These are phyloP conservation scores for Rhodotorula sp. DNA, from an alignment of 1,284 basidiomycete genomes.

Conservation along the genomic window DNA sequence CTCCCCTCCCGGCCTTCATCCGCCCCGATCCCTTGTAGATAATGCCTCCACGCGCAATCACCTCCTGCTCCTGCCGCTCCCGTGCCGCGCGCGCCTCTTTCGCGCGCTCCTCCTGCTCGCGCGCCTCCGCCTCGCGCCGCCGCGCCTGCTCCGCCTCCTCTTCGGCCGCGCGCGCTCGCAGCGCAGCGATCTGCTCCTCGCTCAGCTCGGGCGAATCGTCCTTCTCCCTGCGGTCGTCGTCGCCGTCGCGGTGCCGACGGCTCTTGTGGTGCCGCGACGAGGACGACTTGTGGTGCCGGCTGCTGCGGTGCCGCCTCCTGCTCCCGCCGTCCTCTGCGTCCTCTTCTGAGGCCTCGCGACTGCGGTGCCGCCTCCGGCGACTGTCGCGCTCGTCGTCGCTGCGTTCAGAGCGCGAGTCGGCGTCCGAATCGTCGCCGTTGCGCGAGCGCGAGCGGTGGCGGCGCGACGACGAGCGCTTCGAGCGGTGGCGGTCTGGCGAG, in stretches of 20 bases:
- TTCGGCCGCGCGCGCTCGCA: conserved; percentile 2
- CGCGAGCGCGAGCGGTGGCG: conserved; percentile 5
- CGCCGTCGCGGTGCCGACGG: not conserved
- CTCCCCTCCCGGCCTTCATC: conserved; percentile 35
- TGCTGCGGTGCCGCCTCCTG: not conserved
- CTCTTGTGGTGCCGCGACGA: conserved; percentile 2
- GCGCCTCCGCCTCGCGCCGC: conserved; percentile 17
- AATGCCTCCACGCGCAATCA: conserved; percentile 15
- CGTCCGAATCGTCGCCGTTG: not conserved
- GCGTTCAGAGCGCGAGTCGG: not conserved
- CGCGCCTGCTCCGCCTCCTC: conserved; percentile 11
- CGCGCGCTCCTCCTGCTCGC: conserved; percentile 12
- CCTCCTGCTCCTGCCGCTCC: conserved; percentile 19
- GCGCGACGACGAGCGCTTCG: conserved; percentile 19
- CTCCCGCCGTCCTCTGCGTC: too few relatives aligned
- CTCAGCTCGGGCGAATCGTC: conserved; percentile 19
- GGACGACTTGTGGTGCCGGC: conserved; percentile 11
- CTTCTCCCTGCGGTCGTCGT: not conserved
- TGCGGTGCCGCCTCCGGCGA: not conserved
- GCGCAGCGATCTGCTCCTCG: conserved; percentile 16
- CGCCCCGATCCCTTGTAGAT: conserved; percentile 36
- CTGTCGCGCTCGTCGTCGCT: not conserved
- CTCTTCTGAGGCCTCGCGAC: not conserved
- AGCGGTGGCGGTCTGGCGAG: conserved; percentile 26
- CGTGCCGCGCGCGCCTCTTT: conserved; percentile 12